Evolutionary conservation across 2,329 filamentous ascomycete species (phyloP), one percentile per base, ranked within the genome.

Genomic region (Boeremia lycopersici): DNA sequence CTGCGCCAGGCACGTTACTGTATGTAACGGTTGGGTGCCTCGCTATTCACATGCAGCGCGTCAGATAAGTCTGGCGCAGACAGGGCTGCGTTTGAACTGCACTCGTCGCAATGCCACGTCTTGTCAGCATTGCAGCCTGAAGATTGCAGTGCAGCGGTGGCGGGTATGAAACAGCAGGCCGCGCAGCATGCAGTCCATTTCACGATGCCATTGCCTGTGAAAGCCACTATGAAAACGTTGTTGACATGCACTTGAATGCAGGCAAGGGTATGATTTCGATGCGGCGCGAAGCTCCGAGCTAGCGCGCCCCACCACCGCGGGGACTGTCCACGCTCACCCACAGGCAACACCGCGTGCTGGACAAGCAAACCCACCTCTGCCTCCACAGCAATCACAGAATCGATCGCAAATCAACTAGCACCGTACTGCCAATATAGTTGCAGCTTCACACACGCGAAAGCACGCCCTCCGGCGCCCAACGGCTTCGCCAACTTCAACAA

Each of bases 321-420:
- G 52, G 52, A 44, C n/a, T 19, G 13, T 43, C 33, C 45, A 44
- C n/a, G 11, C 9, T 43, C 33, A 15, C 31, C 63, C 59, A 53
- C 57, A 63, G 60, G 61, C 63, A 65, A 56, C 56, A 62, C 47
- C 50, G 51, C 49, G 40, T 44, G 39, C 44, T 54, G 47, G 15
- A 40, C 62, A 62, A 61, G 53, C 60, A 64, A 53, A 45, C 46
- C 48, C 36, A 56, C 57, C 34, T 46, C 35, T n/a, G 28, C 50
- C 44, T 43, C 47, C 48, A 52, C 41, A 40, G 11, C 55, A 34
- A 53, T 48, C 39, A 33, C 39, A 46, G 10, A 12, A 38, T 29
- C 35, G 38, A 41, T 12, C 38, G 15, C 30, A 30, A 29, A 19
- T 23, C 45, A 15, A 12, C n/a, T 29, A 11, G 38, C 4, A 19